Evolutionary conservation across 2,329 filamentous ascomycete species (phyloP).

Genomic region (Helotiales sp.): DNA sequence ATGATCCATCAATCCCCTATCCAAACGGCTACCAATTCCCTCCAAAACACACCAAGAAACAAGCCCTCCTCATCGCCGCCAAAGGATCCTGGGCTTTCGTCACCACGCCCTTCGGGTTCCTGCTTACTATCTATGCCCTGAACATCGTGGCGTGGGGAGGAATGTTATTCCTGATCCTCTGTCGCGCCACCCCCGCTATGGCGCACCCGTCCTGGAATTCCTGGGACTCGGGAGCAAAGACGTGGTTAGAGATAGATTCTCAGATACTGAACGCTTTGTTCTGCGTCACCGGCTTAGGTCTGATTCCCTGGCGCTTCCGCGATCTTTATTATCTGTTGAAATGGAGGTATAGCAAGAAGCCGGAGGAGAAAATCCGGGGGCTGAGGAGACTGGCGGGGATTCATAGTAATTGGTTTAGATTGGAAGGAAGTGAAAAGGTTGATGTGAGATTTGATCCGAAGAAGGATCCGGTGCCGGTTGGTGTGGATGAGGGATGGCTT

Average conservation of each 20-base stretch:
- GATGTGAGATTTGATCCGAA: conserved; percentile 23
- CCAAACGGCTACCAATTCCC: conserved; percentile 28
- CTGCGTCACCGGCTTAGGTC: conserved; percentile 79
- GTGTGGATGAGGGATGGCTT: conserved; percentile 48
- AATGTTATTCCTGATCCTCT: conserved; percentile 82
- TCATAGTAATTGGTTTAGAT: conserved; percentile 71
- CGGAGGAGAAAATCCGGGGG: too few species aligned
- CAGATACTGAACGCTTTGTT: conserved; percentile 82
- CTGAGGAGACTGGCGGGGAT: conserved; percentile 55
- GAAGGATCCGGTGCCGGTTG: conserved; percentile 39
- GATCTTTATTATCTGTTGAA: conserved; percentile 71
- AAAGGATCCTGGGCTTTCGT: conserved; percentile 69
- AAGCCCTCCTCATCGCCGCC: conserved; percentile 55
- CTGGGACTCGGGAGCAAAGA: conserved; percentile 69
- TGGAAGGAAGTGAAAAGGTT: conserved; percentile 63
- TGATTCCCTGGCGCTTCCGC: conserved; percentile 81
- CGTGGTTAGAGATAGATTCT: conserved; percentile 81
- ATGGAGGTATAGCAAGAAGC: conserved; percentile 20
- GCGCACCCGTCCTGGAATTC: conserved; percentile 50
- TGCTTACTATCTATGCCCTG: conserved; percentile 74
- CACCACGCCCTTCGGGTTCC: conserved; percentile 70
- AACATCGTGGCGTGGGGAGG: conserved; percentile 86
- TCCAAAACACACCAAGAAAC: conserved; percentile 52
- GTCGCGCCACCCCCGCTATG: conserved; percentile 71
- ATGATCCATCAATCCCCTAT: conserved; percentile 23